A percentile compares a stretch with the other conserved stretches of the same genome.
Evolutionary conservation across 2,329 filamentous ascomycete species (phyloP).

Genomic region (Beauveria varroae): DNA sequence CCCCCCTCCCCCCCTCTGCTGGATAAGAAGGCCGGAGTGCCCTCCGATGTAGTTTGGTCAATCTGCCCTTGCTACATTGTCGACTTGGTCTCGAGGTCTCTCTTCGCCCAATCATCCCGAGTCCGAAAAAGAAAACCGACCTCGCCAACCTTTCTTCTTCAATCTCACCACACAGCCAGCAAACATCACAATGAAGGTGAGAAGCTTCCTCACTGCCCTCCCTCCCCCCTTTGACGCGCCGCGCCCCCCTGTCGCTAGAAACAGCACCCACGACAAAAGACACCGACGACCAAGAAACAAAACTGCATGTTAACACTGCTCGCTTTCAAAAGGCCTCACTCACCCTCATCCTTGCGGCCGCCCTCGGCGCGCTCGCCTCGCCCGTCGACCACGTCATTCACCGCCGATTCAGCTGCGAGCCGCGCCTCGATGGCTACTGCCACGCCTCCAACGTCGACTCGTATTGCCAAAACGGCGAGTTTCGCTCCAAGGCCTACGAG

Average conservation of each 20-base stretch:
- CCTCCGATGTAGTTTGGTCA: too few relatives aligned
- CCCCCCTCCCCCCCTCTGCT: not conserved
- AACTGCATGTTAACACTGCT: not conserved
- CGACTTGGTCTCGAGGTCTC: too few relatives aligned
- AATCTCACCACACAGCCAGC: not conserved
- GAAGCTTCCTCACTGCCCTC: not conserved
- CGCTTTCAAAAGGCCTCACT: not conserved
- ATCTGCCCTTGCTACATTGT: not conserved
- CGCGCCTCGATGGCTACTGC: constrained; percentile 15
- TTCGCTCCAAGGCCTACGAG: constrained; percentile 14
- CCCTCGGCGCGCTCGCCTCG: constrained; percentile 1
- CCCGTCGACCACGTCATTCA: constrained; percentile 11
- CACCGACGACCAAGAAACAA: not conserved
- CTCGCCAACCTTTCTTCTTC: not conserved
- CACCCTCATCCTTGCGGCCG: constrained; percentile 2
- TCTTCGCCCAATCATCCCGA: not conserved
- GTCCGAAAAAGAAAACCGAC: not conserved
- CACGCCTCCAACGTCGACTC: constrained; percentile 17
- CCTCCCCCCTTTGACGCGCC: too few relatives aligned
- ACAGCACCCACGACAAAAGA: too few relatives aligned
- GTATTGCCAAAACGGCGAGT: constrained; percentile 13
- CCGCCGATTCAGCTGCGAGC: constrained; percentile 15
- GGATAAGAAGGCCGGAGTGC: not conserved
- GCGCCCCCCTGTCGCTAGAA: too few relatives aligned
- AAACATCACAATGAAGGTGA: constrained; percentile 8